A percentile compares a stretch with the other conserved stretches of the same genome.
These are phyloP conservation scores for Rhipidocladum racemiflorum DNA, from an alignment of 176 grass and related monocot species.

Conservation along the genomic window DNA sequence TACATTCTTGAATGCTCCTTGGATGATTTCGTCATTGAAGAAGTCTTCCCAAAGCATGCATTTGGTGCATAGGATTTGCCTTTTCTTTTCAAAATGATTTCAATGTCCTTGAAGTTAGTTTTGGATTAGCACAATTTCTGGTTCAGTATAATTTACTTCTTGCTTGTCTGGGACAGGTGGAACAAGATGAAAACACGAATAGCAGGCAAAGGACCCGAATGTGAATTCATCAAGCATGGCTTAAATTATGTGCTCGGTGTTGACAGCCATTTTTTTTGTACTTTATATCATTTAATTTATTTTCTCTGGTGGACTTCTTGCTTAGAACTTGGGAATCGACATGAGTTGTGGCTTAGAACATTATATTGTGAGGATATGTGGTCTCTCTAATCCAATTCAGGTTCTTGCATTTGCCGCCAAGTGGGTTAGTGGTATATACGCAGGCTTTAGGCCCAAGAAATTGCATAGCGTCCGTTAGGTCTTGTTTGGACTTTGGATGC, in stretches of 20 bases:
- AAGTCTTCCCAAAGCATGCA: neutral
- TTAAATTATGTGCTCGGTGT: neutral
- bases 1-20: neutral
- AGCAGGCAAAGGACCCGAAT: conserved; percentile 16
- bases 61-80: neutral
- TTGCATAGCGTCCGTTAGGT: neutral
- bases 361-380: neutral
- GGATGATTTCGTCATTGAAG: neutral
- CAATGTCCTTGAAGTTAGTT: neutral
- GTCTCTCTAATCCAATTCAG: neutral
- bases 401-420: neutral
- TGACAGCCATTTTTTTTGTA: conserved; percentile 11
- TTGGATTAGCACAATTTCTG: neutral
- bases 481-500: neutral
- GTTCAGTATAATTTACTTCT: neutral
- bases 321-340: neutral
- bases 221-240: conserved; percentile 7
- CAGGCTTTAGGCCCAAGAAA: neutral
- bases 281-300: neutral
- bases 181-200: conserved; percentile 35
- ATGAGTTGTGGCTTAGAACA: neutral
- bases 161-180: conserved; percentile 16
- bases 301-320: neutral
- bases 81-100: neutral
- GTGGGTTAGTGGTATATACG: neutral